These are phyloP conservation scores for Penicillium corylophilum DNA, from an alignment of 2,329 filamentous ascomycete genomes.

Conservation along the genomic window DNA sequence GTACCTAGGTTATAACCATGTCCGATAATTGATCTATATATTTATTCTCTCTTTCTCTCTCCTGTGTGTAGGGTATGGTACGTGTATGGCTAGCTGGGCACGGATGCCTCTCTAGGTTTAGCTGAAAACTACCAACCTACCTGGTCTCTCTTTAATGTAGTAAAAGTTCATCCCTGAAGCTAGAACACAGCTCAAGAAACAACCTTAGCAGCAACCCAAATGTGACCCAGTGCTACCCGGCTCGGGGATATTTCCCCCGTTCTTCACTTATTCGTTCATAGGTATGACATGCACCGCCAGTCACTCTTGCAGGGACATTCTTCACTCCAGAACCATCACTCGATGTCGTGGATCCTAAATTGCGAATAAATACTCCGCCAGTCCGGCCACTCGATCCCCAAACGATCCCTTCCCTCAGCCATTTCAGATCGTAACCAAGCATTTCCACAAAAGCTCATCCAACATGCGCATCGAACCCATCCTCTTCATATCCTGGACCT, in stretches of 20 bases:
- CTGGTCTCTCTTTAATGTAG: too few relatives aligned
- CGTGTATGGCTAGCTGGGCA: too few relatives aligned
- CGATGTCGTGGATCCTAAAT: background rate
- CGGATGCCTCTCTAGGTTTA: too few relatives aligned
- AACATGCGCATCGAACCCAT: conserved; percentile 16
- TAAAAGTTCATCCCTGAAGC: too few relatives aligned
- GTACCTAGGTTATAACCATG: conserved; percentile 30
- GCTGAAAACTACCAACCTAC: too few relatives aligned
- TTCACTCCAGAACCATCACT: background rate
- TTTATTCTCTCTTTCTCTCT: background rate
- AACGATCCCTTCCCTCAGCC: background rate
- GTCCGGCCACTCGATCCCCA: background rate
- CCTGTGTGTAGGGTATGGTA: background rate
- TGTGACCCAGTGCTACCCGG: conserved; percentile 14
- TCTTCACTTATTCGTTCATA: background rate
- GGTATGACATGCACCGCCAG: conserved; percentile 7
- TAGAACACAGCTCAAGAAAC: background rate
- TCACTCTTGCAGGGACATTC: background rate
- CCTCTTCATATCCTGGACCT: conserved; percentile 6
- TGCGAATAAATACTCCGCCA: background rate
- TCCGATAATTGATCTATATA: conserved; percentile 19
- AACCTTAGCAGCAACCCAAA: conserved; percentile 1
- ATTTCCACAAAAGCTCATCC: background rate
- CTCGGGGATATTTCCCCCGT: background rate
- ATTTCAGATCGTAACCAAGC: background rate